These are phyloP conservation scores for Akanthomyces lecanii DNA, from an alignment of 2,329 filamentous ascomycete species.

Conservation along the genomic window DNA sequence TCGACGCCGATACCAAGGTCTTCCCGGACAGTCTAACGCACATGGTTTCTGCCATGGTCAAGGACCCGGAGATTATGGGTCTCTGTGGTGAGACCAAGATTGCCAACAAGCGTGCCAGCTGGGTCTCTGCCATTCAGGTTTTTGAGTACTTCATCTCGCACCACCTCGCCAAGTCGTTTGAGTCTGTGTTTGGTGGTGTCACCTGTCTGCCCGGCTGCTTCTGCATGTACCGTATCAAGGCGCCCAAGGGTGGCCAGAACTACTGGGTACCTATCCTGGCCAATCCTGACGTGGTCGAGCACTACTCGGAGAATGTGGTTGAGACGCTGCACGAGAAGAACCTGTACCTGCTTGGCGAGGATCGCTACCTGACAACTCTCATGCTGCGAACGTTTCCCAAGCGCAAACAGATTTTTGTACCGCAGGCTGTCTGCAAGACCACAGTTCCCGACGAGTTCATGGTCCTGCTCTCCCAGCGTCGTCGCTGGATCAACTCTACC, in stretches of 20 bases:
- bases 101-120: conserved; percentile 91
- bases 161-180: conserved; percentile 93
- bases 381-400: conserved; percentile 99
- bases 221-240: conserved; percentile 99
- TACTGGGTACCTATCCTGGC: conserved; percentile 99
- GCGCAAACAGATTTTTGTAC: conserved; percentile 97
- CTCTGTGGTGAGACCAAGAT: conserved; percentile 99
- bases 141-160: conserved; percentile 99
- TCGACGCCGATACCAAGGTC: conserved; percentile 97
- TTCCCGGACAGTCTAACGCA: conserved; percentile 98
- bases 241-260: conserved; percentile 95
- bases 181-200: conserved; percentile 97
- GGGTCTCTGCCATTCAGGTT: conserved; percentile 97
- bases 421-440: conserved; percentile 98
- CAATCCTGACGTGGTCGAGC: conserved; percentile 97
- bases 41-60: conserved; percentile 99
- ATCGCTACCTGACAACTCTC: conserved; percentile 91
- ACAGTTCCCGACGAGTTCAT: conserved; percentile 90
- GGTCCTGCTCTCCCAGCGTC: conserved; percentile 87
- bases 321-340: conserved; percentile 99
- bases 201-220: conserved; percentile 98
- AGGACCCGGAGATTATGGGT: conserved; percentile 98
- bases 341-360: conserved; percentile 82
- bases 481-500: conserved; percentile 99
- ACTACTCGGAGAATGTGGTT: conserved; percentile 98